phyloP scores from a whole-genome alignment of 768 basidiomycete species.

The Serendipita sp. region DNA sequence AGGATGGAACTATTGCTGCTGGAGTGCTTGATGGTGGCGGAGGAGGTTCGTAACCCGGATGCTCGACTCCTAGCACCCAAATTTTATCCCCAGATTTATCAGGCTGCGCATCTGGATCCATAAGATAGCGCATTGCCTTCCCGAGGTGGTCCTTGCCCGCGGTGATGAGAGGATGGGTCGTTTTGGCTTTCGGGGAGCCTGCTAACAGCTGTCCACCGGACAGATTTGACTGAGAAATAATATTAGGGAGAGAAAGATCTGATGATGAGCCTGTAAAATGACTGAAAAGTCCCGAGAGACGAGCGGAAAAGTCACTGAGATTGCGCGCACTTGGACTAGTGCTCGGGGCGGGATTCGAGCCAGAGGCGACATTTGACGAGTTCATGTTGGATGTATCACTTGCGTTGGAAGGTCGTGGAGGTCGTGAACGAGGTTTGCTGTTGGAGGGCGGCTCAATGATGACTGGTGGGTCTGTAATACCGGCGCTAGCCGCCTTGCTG shows the following conservation, averaged over 20 bases:
- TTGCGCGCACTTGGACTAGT: constrained; percentile 4
- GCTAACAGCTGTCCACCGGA: constrained; percentile 15
- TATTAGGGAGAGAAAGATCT: constrained; percentile 48
- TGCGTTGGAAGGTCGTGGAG: constrained; percentile 1
- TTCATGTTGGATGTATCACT: not conserved
- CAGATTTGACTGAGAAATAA: constrained; percentile 35
- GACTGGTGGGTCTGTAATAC: constrained; percentile 2
- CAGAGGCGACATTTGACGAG: not conserved
- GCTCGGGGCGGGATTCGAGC: not conserved
- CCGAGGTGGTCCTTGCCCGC: constrained; percentile 62
- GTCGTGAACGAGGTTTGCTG: constrained; percentile 2
- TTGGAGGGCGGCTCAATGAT: constrained; percentile 8
- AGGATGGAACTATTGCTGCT: constrained; percentile 16
- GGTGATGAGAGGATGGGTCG: constrained; percentile 35
- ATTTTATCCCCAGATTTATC: constrained; percentile 72
- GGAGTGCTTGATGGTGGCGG: constrained; percentile 10
- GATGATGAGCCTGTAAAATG: constrained; percentile 58
- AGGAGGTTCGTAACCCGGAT: constrained; percentile 50
- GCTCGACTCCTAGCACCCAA: constrained; percentile 76
- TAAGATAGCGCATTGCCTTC: constrained; percentile 75
- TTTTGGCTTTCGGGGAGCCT: constrained; percentile 28
- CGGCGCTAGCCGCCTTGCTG: not conserved
- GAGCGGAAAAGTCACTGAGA: constrained; percentile 45
- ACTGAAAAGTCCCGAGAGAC: constrained; percentile 66
- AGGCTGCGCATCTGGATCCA: constrained; percentile 75